Evolutionary conservation across 441 rosid genomes (phyloP).

Genomic region (Adansonia madagascariensis): DNA sequence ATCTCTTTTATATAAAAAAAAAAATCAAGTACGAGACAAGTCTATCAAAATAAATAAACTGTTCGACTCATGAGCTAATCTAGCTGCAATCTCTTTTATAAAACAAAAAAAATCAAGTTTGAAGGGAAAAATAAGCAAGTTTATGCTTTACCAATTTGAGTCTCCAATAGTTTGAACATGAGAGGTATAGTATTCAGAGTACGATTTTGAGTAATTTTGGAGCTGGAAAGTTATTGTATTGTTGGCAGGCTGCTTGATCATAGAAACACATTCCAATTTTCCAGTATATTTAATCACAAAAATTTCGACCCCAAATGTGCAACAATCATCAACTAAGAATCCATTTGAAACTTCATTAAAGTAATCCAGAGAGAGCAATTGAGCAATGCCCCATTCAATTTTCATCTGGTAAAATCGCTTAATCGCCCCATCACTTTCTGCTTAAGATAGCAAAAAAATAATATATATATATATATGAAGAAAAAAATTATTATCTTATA

Average conservation of each 20-base stretch:
- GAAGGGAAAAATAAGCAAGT: not conserved
- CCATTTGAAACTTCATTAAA: constrained; percentile 35
- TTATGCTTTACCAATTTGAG: not conserved
- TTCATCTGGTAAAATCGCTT: constrained; percentile 24
- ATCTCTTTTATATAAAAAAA: too few species aligned
- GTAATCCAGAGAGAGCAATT: constrained; percentile 29
- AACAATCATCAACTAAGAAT: constrained; percentile 38
- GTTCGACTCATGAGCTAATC: too few species aligned
- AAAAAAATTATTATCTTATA: too few species aligned
- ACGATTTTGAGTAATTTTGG: not conserved
- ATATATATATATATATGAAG: not conserved
- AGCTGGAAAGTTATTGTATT: constrained; percentile 26
- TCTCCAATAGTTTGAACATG: not conserved
- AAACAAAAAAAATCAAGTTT: not conserved
- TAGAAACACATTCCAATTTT: constrained; percentile 31
- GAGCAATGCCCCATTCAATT: constrained; percentile 32
- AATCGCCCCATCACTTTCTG: constrained; percentile 26
- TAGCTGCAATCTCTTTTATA: too few species aligned
- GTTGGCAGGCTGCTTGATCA: constrained; percentile 21
- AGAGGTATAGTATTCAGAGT: not conserved
- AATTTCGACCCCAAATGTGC: constrained; percentile 43
- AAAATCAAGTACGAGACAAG: too few species aligned
- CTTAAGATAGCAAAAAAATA: not conserved
- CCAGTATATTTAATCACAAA: constrained; percentile 31
- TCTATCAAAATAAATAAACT: too few species aligned